A percentile compares a stretch with the other conserved stretches of the same genome.
Conservation (phyloP, 345 rosid species). For the Noccaea caerulescens region DNA sequence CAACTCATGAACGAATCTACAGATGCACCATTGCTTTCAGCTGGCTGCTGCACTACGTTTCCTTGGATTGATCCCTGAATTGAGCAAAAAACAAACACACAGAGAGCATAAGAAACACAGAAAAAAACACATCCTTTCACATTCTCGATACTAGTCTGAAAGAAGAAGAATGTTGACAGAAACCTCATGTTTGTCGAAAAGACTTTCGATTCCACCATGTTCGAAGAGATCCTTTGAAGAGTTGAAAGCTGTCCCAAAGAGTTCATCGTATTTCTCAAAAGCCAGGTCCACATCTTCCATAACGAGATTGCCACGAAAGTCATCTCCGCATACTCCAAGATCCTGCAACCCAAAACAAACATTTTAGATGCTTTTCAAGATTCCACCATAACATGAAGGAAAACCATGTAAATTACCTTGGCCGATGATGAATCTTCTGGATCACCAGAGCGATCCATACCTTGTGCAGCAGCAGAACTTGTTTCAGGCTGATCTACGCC, state of each 20-base stretch:
- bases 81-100: neutral
- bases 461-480: slow-evolving; percentile 44
- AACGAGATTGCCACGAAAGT: slow-evolving; percentile 60
- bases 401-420: slow-evolving; percentile 52
- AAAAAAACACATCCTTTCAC: neutral
- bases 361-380: neutral
- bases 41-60: slow-evolving; percentile 62
- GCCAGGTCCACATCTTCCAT: slow-evolving; percentile 84
- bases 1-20: slow-evolving; percentile 79
- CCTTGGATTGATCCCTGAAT: slow-evolving; percentile 43
- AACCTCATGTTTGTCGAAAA: slow-evolving; percentile 63
- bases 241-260: slow-evolving; percentile 80
- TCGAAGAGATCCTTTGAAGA: slow-evolving; percentile 78
- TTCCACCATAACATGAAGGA: neutral
- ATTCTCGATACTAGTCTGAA: neutral
- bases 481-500: slow-evolving; percentile 47
- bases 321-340: slow-evolving; percentile 46
- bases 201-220: slow-evolving; percentile 84
- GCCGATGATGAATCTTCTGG: slow-evolving; percentile 51
- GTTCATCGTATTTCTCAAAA: slow-evolving; percentile 90
- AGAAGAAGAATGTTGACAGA: slow-evolving; percentile 11
- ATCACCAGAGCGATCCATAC: slow-evolving; percentile 48
- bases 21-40: slow-evolving; percentile 77
- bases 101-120: slow-evolving; percentile 10
- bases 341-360: slow-evolving; percentile 23